Percentiles rank a stretch among this genome's conserved stretches.
phyloP scores from a whole-genome alignment of 2,329 filamentous ascomycete species.

The Boeremia exigua region DNA sequence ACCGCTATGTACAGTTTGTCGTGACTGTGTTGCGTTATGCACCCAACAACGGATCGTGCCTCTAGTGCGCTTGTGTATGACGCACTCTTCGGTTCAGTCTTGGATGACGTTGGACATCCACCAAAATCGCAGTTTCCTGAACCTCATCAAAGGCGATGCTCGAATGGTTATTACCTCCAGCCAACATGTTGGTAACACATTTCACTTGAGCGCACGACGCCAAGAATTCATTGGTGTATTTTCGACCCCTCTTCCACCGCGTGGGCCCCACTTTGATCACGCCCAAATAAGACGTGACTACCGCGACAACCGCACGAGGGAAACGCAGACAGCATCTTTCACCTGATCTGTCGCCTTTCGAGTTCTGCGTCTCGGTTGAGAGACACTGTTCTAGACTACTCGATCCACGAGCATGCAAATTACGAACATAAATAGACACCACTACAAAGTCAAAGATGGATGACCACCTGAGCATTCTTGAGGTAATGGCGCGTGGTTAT shows the following conservation, averaged over 20 bases:
- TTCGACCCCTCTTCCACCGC: slow-evolving; percentile 7
- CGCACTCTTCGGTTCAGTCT: neutral
- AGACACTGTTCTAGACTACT: neutral
- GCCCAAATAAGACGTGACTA: neutral
- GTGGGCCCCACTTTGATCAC: neutral
- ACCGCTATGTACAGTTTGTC: neutral
- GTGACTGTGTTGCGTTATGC: neutral
- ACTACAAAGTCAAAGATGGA: slow-evolving; percentile 42
- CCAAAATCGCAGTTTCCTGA: neutral
- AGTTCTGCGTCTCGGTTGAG: neutral
- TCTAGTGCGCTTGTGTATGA: slow-evolving; percentile 1
- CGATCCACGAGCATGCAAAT: slow-evolving; percentile 35
- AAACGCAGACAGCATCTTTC: neutral
- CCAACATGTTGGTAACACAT: neutral
- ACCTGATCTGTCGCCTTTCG: neutral
- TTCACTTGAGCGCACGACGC: slow-evolving; percentile 3
- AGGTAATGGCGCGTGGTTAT: slow-evolving; percentile 27
- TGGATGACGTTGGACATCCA: slow-evolving; percentile 10
- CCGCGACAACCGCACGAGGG: neutral
- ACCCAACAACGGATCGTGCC: neutral
- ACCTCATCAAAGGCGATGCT: neutral
- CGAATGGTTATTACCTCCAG: neutral
- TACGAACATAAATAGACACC: slow-evolving; percentile 28
- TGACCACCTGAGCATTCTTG: slow-evolving; percentile 43
- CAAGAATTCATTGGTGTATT: neutral